phyloP scores from a whole-genome alignment of 441 rosid species.

The Viola pubescens region DNA sequence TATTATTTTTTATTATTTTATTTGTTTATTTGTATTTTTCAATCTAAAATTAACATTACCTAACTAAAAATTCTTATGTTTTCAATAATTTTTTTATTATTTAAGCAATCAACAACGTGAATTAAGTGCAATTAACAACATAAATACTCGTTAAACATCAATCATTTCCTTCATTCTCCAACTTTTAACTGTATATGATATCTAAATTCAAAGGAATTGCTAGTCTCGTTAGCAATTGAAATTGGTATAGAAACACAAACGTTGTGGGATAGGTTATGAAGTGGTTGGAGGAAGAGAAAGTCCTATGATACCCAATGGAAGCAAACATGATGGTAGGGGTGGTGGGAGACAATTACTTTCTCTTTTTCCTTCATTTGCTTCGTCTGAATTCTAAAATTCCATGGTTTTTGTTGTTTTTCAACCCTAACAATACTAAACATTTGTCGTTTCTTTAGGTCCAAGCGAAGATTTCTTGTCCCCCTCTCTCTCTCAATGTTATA shows the following conservation, averaged over 20 bases:
- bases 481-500: constrained; percentile 9
- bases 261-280: constrained; percentile 19
- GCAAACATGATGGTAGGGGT: constrained; percentile 47
- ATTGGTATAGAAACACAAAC: constrained; percentile 6
- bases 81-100: too few species aligned
- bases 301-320: constrained; percentile 25
- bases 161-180: too few species aligned
- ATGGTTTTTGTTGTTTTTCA: constrained; percentile 1
- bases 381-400: neutral
- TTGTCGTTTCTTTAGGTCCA: constrained; percentile 44
- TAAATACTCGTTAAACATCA: too few species aligned
- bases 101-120: too few species aligned
- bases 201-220: too few species aligned
- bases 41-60: too few species aligned
- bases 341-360: constrained; percentile 58
- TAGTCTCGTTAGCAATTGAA: neutral
- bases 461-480: constrained; percentile 46
- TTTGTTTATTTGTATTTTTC: too few species aligned
- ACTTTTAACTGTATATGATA: too few species aligned
- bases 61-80: too few species aligned
- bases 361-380: constrained; percentile 25
- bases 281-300: constrained; percentile 37
- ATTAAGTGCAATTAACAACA: too few species aligned
- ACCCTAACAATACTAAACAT: neutral
- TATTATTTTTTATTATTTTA: too few species aligned